phyloP scores from a whole-genome alignment of 2,329 filamentous ascomycete genomes.

The Paracoccidioides lutzii region DNA sequence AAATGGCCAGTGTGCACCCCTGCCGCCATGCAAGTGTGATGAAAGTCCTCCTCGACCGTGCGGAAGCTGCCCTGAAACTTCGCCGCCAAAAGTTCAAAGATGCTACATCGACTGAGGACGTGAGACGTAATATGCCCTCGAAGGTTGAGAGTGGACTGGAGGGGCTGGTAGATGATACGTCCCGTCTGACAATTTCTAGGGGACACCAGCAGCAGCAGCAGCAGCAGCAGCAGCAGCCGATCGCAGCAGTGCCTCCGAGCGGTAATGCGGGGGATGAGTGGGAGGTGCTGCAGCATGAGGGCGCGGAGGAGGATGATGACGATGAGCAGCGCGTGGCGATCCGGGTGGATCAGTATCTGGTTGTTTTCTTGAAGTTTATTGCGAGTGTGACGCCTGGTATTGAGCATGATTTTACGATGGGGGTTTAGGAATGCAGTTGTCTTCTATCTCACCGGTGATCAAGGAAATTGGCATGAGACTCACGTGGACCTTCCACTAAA shows the following conservation, averaged over 20 bases:
- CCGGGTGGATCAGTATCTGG: slow-evolving; percentile 39
- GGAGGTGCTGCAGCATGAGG: slow-evolving; percentile 45
- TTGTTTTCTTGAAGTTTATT: slow-evolving; percentile 52
- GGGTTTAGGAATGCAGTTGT: slow-evolving; percentile 43
- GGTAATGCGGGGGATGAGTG: slow-evolving; percentile 45
- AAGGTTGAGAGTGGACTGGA: slow-evolving; percentile 56
- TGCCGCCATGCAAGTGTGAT: slow-evolving; percentile 97
- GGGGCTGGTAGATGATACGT: slow-evolving; percentile 70
- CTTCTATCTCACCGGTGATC: too few species aligned
- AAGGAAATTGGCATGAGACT: too few species aligned
- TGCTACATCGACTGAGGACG: slow-evolving; percentile 36
- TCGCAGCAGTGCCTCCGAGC: slow-evolving; percentile 25
- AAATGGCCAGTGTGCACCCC: slow-evolving; percentile 93
- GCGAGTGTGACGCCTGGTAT: slow-evolving; percentile 90
- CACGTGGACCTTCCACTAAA: too few species aligned
- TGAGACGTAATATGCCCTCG: slow-evolving; percentile 31
- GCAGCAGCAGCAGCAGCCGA: slow-evolving; percentile 19
- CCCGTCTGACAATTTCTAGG: slow-evolving; percentile 47
- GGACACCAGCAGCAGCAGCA: slow-evolving; percentile 21
- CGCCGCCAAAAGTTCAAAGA: slow-evolving; percentile 67
- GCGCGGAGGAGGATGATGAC: slow-evolving; percentile 35
- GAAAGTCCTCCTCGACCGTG: slow-evolving; percentile 92
- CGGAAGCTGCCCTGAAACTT: slow-evolving; percentile 82
- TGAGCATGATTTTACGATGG: slow-evolving; percentile 97
- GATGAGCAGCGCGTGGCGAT: slow-evolving; percentile 35